These are phyloP conservation scores for Pinus tabuliformis DNA, from an alignment of 75 land plant genomes.

Conservation along the genomic window DNA sequence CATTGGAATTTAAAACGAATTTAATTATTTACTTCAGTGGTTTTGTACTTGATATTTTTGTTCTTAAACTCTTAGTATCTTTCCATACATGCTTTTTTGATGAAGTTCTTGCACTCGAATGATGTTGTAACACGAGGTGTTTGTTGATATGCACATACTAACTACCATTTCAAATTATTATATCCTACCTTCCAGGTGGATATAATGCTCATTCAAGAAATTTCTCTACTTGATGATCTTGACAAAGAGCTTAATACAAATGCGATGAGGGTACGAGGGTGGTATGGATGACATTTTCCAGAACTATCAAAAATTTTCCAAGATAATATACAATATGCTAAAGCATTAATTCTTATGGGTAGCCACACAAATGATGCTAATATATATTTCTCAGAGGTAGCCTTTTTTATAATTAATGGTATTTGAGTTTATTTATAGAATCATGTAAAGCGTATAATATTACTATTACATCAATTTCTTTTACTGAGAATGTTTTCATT, in stretches of 20 bases:
- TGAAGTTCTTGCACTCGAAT: not conserved
- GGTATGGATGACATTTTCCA: slow-evolving; percentile 99
- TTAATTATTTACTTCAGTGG: not conserved
- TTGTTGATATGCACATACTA: not conserved
- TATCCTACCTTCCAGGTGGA: slow-evolving; percentile 53
- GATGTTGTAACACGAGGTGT: not conserved
- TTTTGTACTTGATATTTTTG: not conserved
- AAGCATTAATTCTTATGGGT: slow-evolving; percentile 87
- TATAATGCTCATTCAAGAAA: slow-evolving; percentile 26
- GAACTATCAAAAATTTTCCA: slow-evolving; percentile 85
- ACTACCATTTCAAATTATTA: not conserved
- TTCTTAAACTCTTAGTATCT: not conserved
- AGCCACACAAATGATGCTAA: slow-evolving; percentile 69
- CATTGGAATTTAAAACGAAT: not conserved
- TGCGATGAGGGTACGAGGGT: slow-evolving; percentile 53
- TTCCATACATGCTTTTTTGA: not conserved
- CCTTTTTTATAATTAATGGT: not conserved
- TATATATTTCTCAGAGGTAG: slow-evolving; percentile 92
- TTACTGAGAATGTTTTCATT: not conserved
- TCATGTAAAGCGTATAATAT: not conserved
- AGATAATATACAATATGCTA: slow-evolving; percentile 90
- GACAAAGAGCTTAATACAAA: too few relatives aligned
- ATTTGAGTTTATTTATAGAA: not conserved
- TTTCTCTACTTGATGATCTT: too few relatives aligned
- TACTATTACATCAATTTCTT: not conserved